A percentile compares a stretch with the other conserved stretches of the same genome.
phyloP scores from a whole-genome alignment of 139 green algal genomes.

The Limnomonas spitsbergensis region DNA sequence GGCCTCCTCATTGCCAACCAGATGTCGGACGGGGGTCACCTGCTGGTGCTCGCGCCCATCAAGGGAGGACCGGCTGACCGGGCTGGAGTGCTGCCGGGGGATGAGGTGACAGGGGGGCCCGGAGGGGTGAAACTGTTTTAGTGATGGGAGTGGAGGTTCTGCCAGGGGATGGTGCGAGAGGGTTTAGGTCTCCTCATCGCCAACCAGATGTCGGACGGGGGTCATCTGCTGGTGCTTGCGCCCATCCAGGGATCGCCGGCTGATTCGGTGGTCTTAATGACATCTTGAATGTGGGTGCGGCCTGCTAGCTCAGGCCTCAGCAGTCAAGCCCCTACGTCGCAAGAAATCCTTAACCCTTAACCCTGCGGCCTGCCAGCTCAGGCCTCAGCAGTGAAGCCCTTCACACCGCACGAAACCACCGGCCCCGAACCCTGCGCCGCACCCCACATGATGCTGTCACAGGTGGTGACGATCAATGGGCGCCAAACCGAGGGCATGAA shows the following conservation, averaged over 20 bases:
- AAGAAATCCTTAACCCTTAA: too few species aligned
- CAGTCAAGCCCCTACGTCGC: too few species aligned
- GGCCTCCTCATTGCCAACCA: slow-evolving; percentile 86
- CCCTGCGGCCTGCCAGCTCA: too few species aligned
- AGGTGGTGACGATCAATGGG: slow-evolving; percentile 26
- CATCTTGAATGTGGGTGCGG: not conserved
- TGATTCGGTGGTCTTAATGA: slow-evolving; percentile 73
- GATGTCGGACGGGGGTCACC: slow-evolving; percentile 42
- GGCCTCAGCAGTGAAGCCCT: too few species aligned
- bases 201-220: slow-evolving; percentile 48
- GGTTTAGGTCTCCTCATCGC: slow-evolving; percentile 91
- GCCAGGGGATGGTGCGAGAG: too few species aligned
- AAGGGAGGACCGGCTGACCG: slow-evolving; percentile 77
- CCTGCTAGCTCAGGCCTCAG: not conserved
- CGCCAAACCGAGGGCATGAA: slow-evolving; percentile 48
- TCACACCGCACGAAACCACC: too few species aligned
- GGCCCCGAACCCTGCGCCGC: too few species aligned
- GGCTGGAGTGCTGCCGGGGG: slow-evolving; percentile 79
- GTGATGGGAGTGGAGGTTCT: not conserved
- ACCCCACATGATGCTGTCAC: too few species aligned
- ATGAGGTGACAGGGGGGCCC: slow-evolving; percentile 78
- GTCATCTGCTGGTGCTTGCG: slow-evolving; percentile 68
- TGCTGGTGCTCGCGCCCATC: slow-evolving; percentile 83
- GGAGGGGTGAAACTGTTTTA: not conserved
- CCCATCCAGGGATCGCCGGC: slow-evolving; percentile 83